Base-by-base conservation (phyloP, 2,329 filamentous ascomycete species). In the Colletotrichum tanaceti region DNA sequence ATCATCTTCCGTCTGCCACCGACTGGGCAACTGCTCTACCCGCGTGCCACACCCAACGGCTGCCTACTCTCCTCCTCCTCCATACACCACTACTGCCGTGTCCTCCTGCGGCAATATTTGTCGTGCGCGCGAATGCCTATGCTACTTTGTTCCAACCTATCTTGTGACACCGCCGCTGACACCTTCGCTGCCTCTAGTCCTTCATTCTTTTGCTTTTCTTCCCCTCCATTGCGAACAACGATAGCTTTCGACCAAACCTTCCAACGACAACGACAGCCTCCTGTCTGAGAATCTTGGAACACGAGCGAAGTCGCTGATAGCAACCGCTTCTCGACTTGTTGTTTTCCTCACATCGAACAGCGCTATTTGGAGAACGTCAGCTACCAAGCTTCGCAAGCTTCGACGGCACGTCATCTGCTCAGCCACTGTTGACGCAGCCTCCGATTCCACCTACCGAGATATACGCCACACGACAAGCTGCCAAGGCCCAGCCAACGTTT, bases 141-240 rank as follows among this genome's bases (percentile, higher is more conserved):
- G 20, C 49, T 35, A 20, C 28, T 49, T 64, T 28, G 53, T 55
- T 28, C 22, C 65, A 43, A 59, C 38, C 9, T 11, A 32, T n/a
- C 28, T 52, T 41, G 49, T 65, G 65, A 69, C 57, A 46, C 39
- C 16, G 54, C 39, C 41, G 66, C 62, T 69, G 63, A 69, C 66
- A 62, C 20, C 28, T 24, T 52, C 22, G 52, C 24, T 57, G 13
- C 20, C 41, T 54, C 39, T 41, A 57, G 58, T 20, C 14, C 28
- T 61, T 46, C 52, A 46, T 38, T 47, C 63, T 52, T 67, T 67
- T 52, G 38, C 50, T n/a, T 52, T 41, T 44, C 24, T 38, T 38
- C 18, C 18, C 20, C 54, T 46, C 39, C 32, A 50, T 22, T 49
- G 16, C 66, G 35, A 50, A 49, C 38, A 52, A n/a, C 55, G 11